Conservation (phyloP, 148 eudicot species). For the Rhododendron kiyosumense region DNA sequence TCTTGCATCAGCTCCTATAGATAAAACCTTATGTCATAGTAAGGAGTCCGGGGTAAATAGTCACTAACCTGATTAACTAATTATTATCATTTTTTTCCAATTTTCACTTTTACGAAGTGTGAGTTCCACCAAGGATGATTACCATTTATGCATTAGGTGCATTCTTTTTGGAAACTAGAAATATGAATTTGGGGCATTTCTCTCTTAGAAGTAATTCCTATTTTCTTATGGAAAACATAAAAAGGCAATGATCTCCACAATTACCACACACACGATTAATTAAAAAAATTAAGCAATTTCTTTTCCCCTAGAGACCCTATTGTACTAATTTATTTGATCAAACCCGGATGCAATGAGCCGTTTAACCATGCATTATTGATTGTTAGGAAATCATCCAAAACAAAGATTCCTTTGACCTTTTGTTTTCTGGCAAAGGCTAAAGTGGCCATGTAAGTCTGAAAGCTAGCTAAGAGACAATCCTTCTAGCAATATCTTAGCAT, state of each 20-base stretch:
- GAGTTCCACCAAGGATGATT: neutral
- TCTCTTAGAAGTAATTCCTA: neutral
- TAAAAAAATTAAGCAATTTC: no score
- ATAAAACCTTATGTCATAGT: neutral
- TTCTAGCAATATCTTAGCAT: neutral
- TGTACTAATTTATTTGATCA: no score
- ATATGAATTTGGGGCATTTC: neutral
- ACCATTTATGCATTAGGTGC: neutral
- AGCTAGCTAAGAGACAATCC: neutral
- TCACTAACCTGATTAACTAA: neutral
- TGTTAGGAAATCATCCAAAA: neutral
- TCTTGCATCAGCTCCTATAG: neutral
- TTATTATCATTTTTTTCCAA: no score
- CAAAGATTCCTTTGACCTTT: neutral
- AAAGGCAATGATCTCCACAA: no score
- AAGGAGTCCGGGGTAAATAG: neutral
- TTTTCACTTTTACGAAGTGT: neutral
- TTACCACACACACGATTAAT: no score
- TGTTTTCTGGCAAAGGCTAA: neutral
- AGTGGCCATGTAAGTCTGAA: neutral
- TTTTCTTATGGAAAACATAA: neutral
- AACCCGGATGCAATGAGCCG: neutral
- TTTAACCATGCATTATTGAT: neutral
- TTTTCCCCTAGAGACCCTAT: neutral
- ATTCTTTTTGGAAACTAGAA: neutral